phyloP scores from a whole-genome alignment of 1,284 basidiomycete species.

The Leccinum subatratum region DNA sequence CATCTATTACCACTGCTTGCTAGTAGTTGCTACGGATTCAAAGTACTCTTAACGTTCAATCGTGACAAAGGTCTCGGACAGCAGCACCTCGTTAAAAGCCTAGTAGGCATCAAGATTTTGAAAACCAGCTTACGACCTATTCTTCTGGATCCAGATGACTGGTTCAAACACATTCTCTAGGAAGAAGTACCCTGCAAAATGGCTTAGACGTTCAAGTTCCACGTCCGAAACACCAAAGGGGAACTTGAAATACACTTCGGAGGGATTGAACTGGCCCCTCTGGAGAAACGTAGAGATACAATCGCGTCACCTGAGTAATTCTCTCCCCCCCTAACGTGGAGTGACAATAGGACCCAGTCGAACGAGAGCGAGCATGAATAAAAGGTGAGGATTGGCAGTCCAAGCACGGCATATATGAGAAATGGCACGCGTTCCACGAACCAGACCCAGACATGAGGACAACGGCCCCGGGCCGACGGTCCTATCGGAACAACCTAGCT shows the following conservation, averaged over 20 bases:
- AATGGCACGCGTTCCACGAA: neutral
- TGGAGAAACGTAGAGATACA: neutral
- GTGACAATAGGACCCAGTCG: neutral
- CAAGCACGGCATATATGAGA: neutral
- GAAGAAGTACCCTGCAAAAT: too few relatives aligned
- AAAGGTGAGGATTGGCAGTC: neutral
- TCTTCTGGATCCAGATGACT: too few relatives aligned
- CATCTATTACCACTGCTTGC: too few relatives aligned
- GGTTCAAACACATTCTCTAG: too few relatives aligned
- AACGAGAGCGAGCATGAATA: neutral
- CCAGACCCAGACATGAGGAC: neutral
- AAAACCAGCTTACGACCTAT: too few relatives aligned
- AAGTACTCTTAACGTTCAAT: too few relatives aligned
- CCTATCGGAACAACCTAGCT: neutral
- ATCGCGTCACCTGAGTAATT: neutral
- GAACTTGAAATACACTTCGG: neutral
- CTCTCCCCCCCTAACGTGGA: neutral
- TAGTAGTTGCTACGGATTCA: too few relatives aligned
- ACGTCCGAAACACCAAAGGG: neutral
- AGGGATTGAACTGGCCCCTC: neutral
- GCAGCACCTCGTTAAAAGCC: too few relatives aligned
- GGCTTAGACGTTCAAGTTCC: too few relatives aligned
- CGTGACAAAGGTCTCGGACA: too few relatives aligned
- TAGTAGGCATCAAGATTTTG: too few relatives aligned
- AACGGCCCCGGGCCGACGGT: neutral